Percentiles rank a stretch among this genome's conserved stretches.
Conservation (phyloP, 116 monocot genomes). For the Cymodocea nodosa region DNA sequence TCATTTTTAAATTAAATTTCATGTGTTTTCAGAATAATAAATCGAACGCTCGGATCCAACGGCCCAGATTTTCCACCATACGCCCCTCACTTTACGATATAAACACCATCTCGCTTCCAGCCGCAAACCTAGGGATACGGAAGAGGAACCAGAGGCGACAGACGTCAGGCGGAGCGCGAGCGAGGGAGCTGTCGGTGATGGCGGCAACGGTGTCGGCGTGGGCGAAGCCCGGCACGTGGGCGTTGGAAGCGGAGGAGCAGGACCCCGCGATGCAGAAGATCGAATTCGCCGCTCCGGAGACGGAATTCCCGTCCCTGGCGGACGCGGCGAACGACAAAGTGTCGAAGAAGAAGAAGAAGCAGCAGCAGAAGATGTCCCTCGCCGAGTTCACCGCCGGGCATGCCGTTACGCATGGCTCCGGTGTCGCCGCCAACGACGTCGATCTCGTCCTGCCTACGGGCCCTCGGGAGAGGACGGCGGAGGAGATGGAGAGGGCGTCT, state of each 20-base stretch:
- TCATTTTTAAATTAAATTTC: no score
- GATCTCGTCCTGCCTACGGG: conserved; percentile 60
- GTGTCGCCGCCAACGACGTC: conserved; percentile 9
- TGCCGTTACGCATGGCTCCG: conserved; percentile 12
- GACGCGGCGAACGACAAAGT: conserved; percentile 40
- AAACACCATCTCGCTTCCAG: no score
- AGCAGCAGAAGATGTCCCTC: no score
- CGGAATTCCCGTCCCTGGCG: conserved; percentile 72
- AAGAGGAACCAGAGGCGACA: no score
- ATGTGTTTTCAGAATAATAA: no score
- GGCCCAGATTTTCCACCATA: no score
- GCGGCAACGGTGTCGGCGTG: conserved; percentile 70
- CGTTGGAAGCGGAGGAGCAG: conserved; percentile 62
- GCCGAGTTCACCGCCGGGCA: conserved; percentile 43
- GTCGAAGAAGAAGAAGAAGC: conserved; percentile 61
- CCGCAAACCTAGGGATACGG: no score
- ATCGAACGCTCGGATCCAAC: no score
- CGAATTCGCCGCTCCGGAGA: not conserved
- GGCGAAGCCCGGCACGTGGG: conserved; percentile 89
- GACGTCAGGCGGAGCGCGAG: no score
- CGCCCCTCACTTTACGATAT: no score
- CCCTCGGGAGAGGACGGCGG: conserved; percentile 80
- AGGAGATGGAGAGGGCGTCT: conserved; percentile 54
- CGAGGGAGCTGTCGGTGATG: no score
- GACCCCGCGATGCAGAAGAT: conserved; percentile 29